Conservation (phyloP, 1,139 yeast genomes). For the Yamadazyma epiphylla region DNA sequence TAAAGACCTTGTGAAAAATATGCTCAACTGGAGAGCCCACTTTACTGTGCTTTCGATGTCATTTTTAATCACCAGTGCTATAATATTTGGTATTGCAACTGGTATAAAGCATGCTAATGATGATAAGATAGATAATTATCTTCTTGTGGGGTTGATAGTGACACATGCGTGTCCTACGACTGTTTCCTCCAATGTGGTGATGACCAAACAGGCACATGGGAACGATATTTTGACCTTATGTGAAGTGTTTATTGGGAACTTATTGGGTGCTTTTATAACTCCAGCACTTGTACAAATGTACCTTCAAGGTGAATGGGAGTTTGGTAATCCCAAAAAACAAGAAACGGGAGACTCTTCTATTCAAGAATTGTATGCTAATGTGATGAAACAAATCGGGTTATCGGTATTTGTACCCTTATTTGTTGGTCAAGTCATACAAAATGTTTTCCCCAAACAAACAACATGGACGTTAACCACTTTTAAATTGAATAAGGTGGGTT, state of each 20-base stretch:
- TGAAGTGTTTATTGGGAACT: slow-evolving; percentile 81
- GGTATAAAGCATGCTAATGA: slow-evolving; percentile 63
- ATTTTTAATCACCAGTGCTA: slow-evolving; percentile 71
- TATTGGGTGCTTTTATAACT: slow-evolving; percentile 80
- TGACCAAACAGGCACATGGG: slow-evolving; percentile 84
- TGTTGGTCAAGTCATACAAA: slow-evolving; percentile 83
- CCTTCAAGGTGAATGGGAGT: slow-evolving; percentile 56
- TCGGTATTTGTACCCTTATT: slow-evolving; percentile 80
- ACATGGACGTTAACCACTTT: slow-evolving; percentile 58
- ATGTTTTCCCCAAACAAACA: slow-evolving; percentile 60
- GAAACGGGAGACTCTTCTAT: slow-evolving; percentile 43
- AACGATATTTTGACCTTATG: slow-evolving; percentile 74
- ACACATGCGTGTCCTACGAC: slow-evolving; percentile 90
- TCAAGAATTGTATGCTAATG: slow-evolving; percentile 59
- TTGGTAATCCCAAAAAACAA: slow-evolving; percentile 74
- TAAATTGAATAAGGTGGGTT: slow-evolving; percentile 66
- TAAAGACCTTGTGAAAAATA: slow-evolving; percentile 52
- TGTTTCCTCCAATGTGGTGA: slow-evolving; percentile 83
- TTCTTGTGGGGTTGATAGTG: slow-evolving; percentile 73
- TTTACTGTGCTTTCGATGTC: slow-evolving; percentile 62
- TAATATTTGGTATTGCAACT: slow-evolving; percentile 68
- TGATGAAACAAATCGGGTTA: slow-evolving; percentile 82
- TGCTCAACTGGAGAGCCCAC: slow-evolving; percentile 80
- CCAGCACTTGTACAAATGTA: slow-evolving; percentile 81
- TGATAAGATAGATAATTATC: slow-evolving; percentile 61